Conservation (phyloP, 202 grass and related monocot genomes). For the Panicum hallii region DNA sequence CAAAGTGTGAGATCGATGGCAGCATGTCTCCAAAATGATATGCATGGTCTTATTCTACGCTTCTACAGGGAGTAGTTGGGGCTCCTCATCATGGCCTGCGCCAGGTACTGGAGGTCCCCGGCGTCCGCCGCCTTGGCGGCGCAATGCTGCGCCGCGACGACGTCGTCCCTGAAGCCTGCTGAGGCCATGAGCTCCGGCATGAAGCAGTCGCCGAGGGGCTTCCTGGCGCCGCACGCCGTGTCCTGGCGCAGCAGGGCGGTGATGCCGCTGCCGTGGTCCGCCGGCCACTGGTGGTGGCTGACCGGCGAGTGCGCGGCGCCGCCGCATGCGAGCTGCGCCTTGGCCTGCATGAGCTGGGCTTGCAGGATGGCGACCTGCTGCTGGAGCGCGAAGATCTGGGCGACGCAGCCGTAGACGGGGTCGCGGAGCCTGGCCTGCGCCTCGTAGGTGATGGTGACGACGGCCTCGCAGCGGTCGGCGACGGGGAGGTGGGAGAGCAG, state of each 20-base stretch:
- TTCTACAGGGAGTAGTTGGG: conserved; percentile 56
- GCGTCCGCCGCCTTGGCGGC: conserved; percentile 59
- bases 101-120: conserved; percentile 81
- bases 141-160: conserved; percentile 56
- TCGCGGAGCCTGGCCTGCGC: conserved; percentile 80
- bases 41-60: not conserved
- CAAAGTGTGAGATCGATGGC: not conserved
- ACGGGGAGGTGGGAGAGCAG: conserved; percentile 80
- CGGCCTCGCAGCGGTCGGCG: conserved; percentile 80
- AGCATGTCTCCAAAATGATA: conserved; percentile 8
- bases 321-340: conserved; percentile 70
- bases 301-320: conserved; percentile 35
- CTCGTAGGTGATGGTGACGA: conserved; percentile 88
- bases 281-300: conserved; percentile 56
- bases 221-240: conserved; percentile 38
- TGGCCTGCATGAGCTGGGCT: conserved; percentile 84
- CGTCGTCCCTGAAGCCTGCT: conserved; percentile 53
- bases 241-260: conserved; percentile 48
- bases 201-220: conserved; percentile 33
- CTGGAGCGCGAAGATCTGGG: conserved; percentile 86
- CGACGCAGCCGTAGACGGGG: conserved; percentile 81
- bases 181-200: conserved; percentile 57
- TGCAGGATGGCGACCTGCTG: conserved; percentile 88
- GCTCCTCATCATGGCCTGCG: conserved; percentile 76
- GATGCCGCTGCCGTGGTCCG: conserved; percentile 57